Percentiles rank a stretch among this genome's conserved stretches.
phyloP scores from a whole-genome alignment of 176 grass and related monocot genomes.

The Aegilops longissima region DNA sequence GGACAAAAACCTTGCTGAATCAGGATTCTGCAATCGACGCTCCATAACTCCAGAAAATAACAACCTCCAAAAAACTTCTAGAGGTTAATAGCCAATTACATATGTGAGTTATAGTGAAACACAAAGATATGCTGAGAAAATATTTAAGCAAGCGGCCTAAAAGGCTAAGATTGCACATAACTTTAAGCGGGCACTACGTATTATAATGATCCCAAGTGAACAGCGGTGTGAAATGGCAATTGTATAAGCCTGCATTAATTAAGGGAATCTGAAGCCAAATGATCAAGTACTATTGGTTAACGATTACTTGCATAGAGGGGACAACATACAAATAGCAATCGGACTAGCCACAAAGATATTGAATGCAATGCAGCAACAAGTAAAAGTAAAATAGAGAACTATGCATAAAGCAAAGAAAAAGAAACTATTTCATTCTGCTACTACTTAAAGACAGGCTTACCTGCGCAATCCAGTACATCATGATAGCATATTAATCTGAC shows the following conservation, averaged over 20 bases:
- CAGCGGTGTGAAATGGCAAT: background rate
- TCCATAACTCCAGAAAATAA: background rate
- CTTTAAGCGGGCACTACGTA: background rate
- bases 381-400: background rate
- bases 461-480: background rate
- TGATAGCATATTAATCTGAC: background rate
- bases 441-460: background rate
- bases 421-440: background rate
- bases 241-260: background rate
- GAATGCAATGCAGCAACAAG: background rate
- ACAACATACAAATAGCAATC: background rate
- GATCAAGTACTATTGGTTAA: too few relatives aligned
- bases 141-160: background rate
- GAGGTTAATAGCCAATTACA: background rate
- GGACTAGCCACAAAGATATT: background rate
- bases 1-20: background rate
- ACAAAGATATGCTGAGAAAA: background rate
- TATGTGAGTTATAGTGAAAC: background rate
- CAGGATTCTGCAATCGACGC: background rate
- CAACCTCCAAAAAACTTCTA: background rate
- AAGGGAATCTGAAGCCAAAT: background rate
- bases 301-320: background rate
- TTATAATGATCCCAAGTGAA: background rate
- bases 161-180: background rate
- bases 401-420: background rate